Percentiles rank a stretch among this genome's conserved stretches.
These are phyloP conservation scores for Gentiana macrophylla DNA, from an alignment of 257 asterid genomes.

Conservation along the genomic window DNA sequence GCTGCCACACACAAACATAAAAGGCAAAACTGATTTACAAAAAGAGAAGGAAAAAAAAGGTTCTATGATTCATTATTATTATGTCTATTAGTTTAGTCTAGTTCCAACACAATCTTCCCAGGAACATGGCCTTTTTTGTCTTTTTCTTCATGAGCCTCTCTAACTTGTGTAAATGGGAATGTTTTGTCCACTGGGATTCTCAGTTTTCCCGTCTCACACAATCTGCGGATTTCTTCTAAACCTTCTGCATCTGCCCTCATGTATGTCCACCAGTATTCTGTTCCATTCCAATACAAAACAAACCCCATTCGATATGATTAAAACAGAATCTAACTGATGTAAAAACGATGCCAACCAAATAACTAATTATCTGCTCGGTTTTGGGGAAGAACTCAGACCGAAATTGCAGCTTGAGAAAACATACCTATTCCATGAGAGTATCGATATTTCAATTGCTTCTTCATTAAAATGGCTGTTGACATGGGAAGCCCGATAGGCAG, in stretches of 20 bases:
- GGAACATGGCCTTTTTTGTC: conserved; percentile 42
- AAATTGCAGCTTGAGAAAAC: too few relatives aligned
- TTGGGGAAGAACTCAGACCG: too few relatives aligned
- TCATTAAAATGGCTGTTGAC: conserved; percentile 46
- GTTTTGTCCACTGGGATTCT: conserved; percentile 69
- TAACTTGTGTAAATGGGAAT: conserved; percentile 47
- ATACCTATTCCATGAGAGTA: conserved; percentile 78
- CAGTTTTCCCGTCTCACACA: conserved; percentile 57
- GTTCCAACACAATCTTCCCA: conserved; percentile 75
- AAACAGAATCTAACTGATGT: too few relatives aligned
- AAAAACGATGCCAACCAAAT: too few relatives aligned
- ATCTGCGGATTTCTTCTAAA: conserved; percentile 57
- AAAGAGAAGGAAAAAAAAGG: background rate
- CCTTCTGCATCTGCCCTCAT: conserved; percentile 94
- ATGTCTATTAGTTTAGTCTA: conserved; percentile 23
- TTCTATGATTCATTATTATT: too few relatives aligned
- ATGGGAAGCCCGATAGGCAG: conserved; percentile 59
- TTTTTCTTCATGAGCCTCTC: conserved; percentile 76
- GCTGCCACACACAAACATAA: too few relatives aligned
- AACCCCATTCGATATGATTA: too few relatives aligned
- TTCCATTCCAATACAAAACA: conserved; percentile 1
- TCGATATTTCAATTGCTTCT: conserved; percentile 68
- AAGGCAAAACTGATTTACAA: conserved; percentile 1
- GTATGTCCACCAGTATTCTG: conserved; percentile 88
- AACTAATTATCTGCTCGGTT: too few relatives aligned